Percentiles rank a stretch among this genome's conserved stretches.
phyloP scores from a whole-genome alignment of 768 basidiomycete genomes.

The Naganishia antarctica region DNA sequence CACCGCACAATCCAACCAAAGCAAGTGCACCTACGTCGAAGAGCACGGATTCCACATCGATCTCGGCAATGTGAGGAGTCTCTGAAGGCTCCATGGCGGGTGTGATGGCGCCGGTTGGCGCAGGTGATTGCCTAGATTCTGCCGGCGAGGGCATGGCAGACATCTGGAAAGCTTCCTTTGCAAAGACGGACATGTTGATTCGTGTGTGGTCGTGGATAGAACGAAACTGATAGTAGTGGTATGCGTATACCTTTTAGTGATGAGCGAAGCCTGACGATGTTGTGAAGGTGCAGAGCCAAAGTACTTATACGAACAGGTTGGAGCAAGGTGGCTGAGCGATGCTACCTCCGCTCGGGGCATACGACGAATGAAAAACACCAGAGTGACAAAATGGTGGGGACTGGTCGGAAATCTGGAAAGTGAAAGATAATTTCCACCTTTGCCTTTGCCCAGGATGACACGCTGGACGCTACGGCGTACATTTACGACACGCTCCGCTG shows the following conservation, averaged over 20 bases:
- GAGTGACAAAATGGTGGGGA: conserved; percentile 2
- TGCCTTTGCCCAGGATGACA: conserved; percentile 9
- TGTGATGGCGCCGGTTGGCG: conserved; percentile 30
- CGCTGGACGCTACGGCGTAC: background rate
- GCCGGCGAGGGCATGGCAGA: conserved; percentile 27
- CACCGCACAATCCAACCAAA: background rate
- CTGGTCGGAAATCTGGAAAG: conserved; percentile 1
- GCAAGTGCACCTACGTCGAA: conserved; percentile 21
- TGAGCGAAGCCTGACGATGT: no score
- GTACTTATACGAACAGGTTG: background rate
- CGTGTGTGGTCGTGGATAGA: background rate
- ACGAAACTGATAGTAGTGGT: background rate
- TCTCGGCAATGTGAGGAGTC: conserved; percentile 44
- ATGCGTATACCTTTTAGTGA: no score
- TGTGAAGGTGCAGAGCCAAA: background rate
- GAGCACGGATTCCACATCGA: conserved; percentile 31
- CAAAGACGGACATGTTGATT: conserved; percentile 47
- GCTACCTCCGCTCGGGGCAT: background rate
- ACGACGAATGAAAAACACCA: conserved; percentile 8
- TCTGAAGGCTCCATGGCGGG: conserved; percentile 27
- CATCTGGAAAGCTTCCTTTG: conserved; percentile 42
- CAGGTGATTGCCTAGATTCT: conserved; percentile 35
- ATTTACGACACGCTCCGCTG: no score
- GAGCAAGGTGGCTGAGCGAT: background rate
- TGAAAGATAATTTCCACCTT: background rate